Evolutionary conservation across 441 rosid species (phyloP).

Genomic region (Codiaeum variegatum): DNA sequence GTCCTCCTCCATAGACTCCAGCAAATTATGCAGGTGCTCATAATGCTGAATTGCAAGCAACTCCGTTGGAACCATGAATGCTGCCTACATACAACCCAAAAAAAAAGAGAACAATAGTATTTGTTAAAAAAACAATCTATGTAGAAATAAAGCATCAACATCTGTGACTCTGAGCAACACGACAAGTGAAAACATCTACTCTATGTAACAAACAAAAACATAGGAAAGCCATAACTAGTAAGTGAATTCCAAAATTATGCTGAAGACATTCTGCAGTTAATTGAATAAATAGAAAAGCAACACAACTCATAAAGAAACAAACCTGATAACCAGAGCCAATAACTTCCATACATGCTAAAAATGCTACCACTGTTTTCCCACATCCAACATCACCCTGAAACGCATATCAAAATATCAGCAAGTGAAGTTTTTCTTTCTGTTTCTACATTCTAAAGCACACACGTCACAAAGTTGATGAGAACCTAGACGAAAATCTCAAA

Average conservation of each 20-base stretch:
- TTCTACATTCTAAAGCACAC: not conserved
- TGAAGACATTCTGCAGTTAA: not conserved
- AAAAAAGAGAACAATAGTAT: conserved; percentile 12
- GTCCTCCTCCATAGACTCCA: conserved; percentile 58
- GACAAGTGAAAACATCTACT: not conserved
- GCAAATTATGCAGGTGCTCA: conserved; percentile 67
- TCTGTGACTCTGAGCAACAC: conserved; percentile 1
- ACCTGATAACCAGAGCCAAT: conserved; percentile 94
- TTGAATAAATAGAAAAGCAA: conserved; percentile 8
- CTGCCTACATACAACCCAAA: conserved; percentile 70
- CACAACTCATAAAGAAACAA: conserved; percentile 23
- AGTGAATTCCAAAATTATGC: conserved; percentile 5
- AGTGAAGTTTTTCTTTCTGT: conserved; percentile 1
- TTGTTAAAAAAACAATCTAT: conserved; percentile 1
- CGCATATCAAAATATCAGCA: conserved; percentile 14
- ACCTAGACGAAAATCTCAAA: too few relatives aligned
- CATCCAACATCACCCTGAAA: conserved; percentile 96
- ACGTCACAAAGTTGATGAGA: conserved; percentile 3
- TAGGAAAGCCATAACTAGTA: not conserved
- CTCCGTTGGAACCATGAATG: conserved; percentile 98
- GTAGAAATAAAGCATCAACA: conserved; percentile 16
- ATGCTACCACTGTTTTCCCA: conserved; percentile 94
- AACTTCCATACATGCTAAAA: conserved; percentile 97
- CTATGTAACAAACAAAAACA: conserved; percentile 2
- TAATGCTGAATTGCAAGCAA: conserved; percentile 93